Evolutionary conservation across 2,329 filamentous ascomycete species (phyloP), one percentile per base, ranked within the genome.

Genomic region (Cladophialophora psammophila): DNA sequence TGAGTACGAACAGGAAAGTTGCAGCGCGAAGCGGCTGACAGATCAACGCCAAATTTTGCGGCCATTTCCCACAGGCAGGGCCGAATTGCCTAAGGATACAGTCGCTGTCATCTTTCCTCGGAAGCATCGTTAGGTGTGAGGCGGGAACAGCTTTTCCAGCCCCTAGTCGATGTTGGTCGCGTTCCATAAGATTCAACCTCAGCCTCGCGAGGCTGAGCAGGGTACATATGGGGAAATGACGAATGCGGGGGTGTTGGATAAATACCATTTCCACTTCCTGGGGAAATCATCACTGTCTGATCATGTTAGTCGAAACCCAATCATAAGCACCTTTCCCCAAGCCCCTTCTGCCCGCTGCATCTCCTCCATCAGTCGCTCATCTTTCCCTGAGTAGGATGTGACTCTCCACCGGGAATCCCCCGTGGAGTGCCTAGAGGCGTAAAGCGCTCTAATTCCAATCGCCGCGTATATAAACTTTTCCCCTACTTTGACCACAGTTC

Each of bases 351-450:
- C 26, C 18, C 18, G 10, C 18, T 26, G 18, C 45, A 10, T 50
- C 45, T 50, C 18, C 45, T 45, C 40, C 40, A 6, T n/a, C 15
- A 45, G 40, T 45, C 9, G 40, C 15, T 15, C 40, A 45, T 18
- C n/a, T 20, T 18, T 18, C 18, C 45, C 45, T 26, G 45, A 50
- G 45, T 18, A 50, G 20, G 15, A 50, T 50, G 15, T 26, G 45
- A 20, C 45, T 50, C 20, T 50, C 45, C 45, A 50, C 6, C 45
- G 45, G 45, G 18, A 50, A 50, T 4, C 40, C 15, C 26, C 45
- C 45, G 18, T 50, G 45, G 45, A 50, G 45, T 50, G 45, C 45
- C 7, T 20, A 20, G 45, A 50, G 45, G 20, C 45, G 45, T 50
- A 50, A 50, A 10, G 6, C 5, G 5, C 20, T 50, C 45, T 26